phyloP scores from a whole-genome alignment of 148 eudicot species.

The Bassia scoparia region DNA sequence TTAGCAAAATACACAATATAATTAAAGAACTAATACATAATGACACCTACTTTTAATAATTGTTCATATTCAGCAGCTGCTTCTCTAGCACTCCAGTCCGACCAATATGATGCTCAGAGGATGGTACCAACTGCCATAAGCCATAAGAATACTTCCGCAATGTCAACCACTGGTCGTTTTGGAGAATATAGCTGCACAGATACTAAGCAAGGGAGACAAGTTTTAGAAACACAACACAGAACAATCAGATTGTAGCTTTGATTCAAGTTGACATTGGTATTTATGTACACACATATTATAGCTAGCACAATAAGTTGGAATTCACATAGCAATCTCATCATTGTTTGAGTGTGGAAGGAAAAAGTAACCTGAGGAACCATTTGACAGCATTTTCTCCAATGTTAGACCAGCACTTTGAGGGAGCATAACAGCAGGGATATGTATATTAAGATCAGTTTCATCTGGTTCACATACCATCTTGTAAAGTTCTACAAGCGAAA shows the following conservation, averaged over 20 bases:
- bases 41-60: slow-evolving; percentile 44
- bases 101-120: slow-evolving; percentile 87
- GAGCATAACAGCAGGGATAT: slow-evolving; percentile 77
- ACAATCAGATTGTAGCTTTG: neutral
- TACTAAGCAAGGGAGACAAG: slow-evolving; percentile 34
- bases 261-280: neutral
- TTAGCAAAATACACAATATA: neutral
- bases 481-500: slow-evolving; percentile 56
- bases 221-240: neutral
- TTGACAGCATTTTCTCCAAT: slow-evolving; percentile 56
- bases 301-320: neutral
- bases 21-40: neutral
- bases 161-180: slow-evolving; percentile 63
- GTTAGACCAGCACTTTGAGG: slow-evolving; percentile 69
- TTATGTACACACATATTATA: too few relatives aligned
- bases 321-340: neutral
- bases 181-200: slow-evolving; percentile 88
- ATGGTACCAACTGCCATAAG: slow-evolving; percentile 81
- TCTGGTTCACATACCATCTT: slow-evolving; percentile 87
- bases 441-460: slow-evolving; percentile 77
- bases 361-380: slow-evolving; percentile 54
- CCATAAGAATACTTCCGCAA: slow-evolving; percentile 83
- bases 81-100: slow-evolving; percentile 85
- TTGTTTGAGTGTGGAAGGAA: neutral
- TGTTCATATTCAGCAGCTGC: slow-evolving; percentile 69